These are phyloP conservation scores for Botrytis aclada DNA, from an alignment of 2,329 filamentous ascomycete genomes.

Conservation along the genomic window DNA sequence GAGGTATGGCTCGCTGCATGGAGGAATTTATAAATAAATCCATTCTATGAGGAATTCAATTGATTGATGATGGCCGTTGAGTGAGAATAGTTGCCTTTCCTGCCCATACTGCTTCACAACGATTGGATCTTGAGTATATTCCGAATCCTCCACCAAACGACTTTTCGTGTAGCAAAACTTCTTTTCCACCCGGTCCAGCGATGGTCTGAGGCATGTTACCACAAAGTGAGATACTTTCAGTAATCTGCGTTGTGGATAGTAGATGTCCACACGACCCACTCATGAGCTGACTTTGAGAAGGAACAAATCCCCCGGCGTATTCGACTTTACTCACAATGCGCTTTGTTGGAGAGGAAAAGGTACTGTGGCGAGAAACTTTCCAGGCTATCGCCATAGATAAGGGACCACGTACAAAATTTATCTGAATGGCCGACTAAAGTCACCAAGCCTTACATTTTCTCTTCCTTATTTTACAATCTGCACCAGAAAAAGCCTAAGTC, in stretches of 20 bases:
- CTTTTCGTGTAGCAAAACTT: not conserved
- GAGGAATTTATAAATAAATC: rapidly evolving
- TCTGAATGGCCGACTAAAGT: not conserved
- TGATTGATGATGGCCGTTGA: not conserved
- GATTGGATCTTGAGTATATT: too few species aligned
- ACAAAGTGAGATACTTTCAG: too few species aligned
- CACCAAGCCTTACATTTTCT: not conserved
- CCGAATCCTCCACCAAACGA: too few species aligned
- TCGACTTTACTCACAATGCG: too few species aligned
- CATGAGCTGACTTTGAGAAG: not conserved
- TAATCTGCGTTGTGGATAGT: too few species aligned
- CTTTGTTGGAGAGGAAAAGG: not conserved
- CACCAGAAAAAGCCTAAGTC: not conserved
- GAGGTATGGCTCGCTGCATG: not conserved
- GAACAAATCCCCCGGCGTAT: not conserved
- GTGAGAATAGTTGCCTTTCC: not conserved
- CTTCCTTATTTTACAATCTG: not conserved
- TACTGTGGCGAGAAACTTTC: not conserved
- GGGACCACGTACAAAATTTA: not conserved
- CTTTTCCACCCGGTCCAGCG: not conserved
- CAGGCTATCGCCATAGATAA: not conserved
- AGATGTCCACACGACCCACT: not conserved
- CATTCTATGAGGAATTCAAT: not conserved
- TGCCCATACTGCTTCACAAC: not conserved
- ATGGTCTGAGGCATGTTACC: not conserved